phyloP scores from a whole-genome alignment of 768 basidiomycete genomes.

The Gloeopeniophorella convolvens region DNA sequence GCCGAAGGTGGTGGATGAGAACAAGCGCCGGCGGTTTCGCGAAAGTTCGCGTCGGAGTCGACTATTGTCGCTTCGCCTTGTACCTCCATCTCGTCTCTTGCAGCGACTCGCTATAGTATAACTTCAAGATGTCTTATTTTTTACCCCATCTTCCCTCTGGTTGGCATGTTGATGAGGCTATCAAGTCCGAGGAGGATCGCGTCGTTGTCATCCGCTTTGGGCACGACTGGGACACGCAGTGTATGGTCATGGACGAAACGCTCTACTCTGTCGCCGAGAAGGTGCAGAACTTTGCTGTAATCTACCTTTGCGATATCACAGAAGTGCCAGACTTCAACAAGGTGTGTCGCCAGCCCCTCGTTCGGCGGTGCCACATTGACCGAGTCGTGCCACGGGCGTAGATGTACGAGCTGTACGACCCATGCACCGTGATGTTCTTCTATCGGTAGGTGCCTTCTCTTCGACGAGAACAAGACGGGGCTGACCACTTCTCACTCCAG shows the following conservation, averaged over 20 bases:
- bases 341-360: conserved; percentile 39
- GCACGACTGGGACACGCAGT: conserved; percentile 87
- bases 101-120: background rate
- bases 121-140: conserved; percentile 79
- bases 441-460: conserved; percentile 60
- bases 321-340: conserved; percentile 99
- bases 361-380: background rate
- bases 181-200: conserved; percentile 95
- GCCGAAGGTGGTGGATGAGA: background rate
- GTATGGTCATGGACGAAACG: conserved; percentile 99
- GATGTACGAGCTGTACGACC: conserved; percentile 99
- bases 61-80: too few species aligned
- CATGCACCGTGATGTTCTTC: conserved; percentile 98
- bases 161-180: conserved; percentile 99
- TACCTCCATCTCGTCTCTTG: too few species aligned
- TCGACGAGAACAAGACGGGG: background rate
- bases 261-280: conserved; percentile 88
- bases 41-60: too few species aligned
- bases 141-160: conserved; percentile 84
- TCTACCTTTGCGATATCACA: conserved; percentile 92
- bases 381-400: conserved; percentile 25
- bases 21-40: too few species aligned
- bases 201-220: conserved; percentile 94
- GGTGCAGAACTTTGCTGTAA: conserved; percentile 97
- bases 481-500: conserved; percentile 35